Evolutionary conservation across 129 eudicot genomes (phyloP).

Genomic region (Flaveria trinervia): DNA sequence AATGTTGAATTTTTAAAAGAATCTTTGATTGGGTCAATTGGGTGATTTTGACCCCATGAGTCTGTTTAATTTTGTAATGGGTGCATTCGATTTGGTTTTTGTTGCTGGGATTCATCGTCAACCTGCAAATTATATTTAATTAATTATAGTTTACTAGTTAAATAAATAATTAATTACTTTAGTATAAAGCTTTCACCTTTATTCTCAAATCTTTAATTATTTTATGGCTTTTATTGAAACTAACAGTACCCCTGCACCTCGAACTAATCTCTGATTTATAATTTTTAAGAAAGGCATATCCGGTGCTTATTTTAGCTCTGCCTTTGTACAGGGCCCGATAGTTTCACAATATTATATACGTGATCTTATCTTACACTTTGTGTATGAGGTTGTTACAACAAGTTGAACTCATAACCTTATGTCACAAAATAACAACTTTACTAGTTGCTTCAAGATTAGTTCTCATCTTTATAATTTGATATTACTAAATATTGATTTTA

Average conservation of each 20-base stretch:
- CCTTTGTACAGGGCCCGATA: no score
- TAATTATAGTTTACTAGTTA: neutral
- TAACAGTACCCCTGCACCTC: constrained; percentile 1
- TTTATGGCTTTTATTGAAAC: neutral
- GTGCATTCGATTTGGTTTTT: constrained; percentile 11
- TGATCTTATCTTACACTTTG: no score
- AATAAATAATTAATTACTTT: constrained; percentile 18
- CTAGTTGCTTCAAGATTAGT: no score
- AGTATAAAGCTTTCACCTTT: constrained; percentile 28
- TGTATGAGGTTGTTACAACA: no score
- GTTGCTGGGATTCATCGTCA: constrained; percentile 7
- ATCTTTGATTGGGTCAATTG: neutral
- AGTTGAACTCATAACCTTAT: no score
- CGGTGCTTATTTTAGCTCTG: no score
- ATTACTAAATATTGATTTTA: neutral
- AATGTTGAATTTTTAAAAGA: neutral
- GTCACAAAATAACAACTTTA: no score
- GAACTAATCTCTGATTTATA: neutral
- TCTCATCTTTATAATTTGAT: neutral
- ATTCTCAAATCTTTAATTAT: neutral
- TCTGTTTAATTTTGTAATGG: constrained; percentile 1
- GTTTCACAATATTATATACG: no score
- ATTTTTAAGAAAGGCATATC: no score
- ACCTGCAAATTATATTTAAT: constrained; percentile 8
- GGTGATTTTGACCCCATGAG: neutral